Percentiles rank a stretch among this genome's conserved stretches.
phyloP scores from a whole-genome alignment of 2,329 filamentous ascomycete genomes.

The Rugonectria rugulosa region DNA sequence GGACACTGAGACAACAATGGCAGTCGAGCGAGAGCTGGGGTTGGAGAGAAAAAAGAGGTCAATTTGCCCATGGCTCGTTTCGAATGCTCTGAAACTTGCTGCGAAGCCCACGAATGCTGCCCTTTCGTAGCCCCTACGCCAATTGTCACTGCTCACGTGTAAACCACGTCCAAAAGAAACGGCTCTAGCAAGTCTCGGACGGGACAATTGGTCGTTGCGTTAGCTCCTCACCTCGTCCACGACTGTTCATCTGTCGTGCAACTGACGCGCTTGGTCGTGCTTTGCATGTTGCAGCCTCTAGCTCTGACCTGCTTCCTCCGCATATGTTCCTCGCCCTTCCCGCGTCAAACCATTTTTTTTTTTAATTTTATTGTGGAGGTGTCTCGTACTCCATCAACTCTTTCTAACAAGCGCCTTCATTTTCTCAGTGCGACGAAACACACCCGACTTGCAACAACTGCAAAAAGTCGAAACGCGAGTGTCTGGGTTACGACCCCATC shows the following conservation, averaged over 20 bases:
- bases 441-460: slow-evolving; percentile 93
- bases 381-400: slow-evolving; percentile 24
- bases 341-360: slow-evolving; percentile 16
- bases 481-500: slow-evolving; percentile 85
- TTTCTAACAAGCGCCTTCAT: slow-evolving; percentile 40
- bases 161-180: slow-evolving; percentile 26
- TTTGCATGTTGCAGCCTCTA: slow-evolving; percentile 12
- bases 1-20: slow-evolving; percentile 22
- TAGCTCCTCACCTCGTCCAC: slow-evolving; percentile 29
- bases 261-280: slow-evolving; percentile 9
- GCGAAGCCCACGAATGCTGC: slow-evolving; percentile 30
- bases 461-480: slow-evolving; percentile 88
- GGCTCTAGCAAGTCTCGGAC: slow-evolving; percentile 20
- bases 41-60: slow-evolving; percentile 17
- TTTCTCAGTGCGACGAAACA: slow-evolving; percentile 82
- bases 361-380: slow-evolving; percentile 30
- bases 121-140: slow-evolving; percentile 33
- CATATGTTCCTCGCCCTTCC: slow-evolving; percentile 14
- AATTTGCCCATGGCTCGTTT: slow-evolving; percentile 30
- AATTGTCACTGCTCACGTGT: slow-evolving; percentile 24
- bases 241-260: slow-evolving; percentile 19
- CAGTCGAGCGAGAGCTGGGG: slow-evolving; percentile 22
- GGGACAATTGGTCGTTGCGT: slow-evolving; percentile 13
- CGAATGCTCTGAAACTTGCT: slow-evolving; percentile 27
- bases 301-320: slow-evolving; percentile 21